phyloP scores from a whole-genome alignment of 805 yeast genomes.

The Teunomyces pallodes region DNA sequence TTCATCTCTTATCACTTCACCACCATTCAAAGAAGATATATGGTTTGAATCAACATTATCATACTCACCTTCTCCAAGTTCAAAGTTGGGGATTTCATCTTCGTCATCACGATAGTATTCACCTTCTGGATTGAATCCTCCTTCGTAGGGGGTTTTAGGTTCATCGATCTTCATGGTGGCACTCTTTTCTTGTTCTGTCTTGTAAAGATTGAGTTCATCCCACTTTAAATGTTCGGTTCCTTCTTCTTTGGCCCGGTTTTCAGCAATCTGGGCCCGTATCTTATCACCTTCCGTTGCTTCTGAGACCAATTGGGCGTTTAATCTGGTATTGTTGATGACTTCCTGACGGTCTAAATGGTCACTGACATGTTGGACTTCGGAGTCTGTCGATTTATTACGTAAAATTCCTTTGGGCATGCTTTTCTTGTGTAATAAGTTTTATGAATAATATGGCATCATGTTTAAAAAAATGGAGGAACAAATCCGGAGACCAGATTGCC shows the following conservation, averaged over 20 bases:
- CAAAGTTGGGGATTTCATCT: slow-evolving; percentile 45
- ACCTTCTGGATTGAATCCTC: slow-evolving; percentile 78
- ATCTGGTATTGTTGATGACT: slow-evolving; percentile 75
- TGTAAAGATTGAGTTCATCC: slow-evolving; percentile 78
- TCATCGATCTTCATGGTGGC: slow-evolving; percentile 86
- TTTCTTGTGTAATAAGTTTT: not conserved
- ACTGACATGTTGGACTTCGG: slow-evolving; percentile 1
- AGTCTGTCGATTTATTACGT: slow-evolving; percentile 42
- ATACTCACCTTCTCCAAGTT: slow-evolving; percentile 56
- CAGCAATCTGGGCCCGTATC: slow-evolving; percentile 46
- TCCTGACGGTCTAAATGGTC: slow-evolving; percentile 56
- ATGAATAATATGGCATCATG: slow-evolving; percentile 1
- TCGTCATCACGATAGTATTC: slow-evolving; percentile 64
- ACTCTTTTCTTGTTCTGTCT: slow-evolving; percentile 68
- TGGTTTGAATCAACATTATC: slow-evolving; percentile 27
- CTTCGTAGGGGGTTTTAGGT: slow-evolving; percentile 94
- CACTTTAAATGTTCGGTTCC: slow-evolving; percentile 55
- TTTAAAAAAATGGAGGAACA: not conserved
- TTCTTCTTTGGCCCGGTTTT: slow-evolving; percentile 15
- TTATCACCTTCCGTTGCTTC: slow-evolving; percentile 41
- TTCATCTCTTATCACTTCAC: slow-evolving; percentile 35
- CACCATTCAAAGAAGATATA: slow-evolving; percentile 38
- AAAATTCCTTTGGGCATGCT: slow-evolving; percentile 44
- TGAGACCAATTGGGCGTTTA: slow-evolving; percentile 58
- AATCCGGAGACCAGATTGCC: not conserved